Base-by-base conservation (phyloP, 225 moss, liverwort and hornwort species). In the Marchantia polymorpha region DNA sequence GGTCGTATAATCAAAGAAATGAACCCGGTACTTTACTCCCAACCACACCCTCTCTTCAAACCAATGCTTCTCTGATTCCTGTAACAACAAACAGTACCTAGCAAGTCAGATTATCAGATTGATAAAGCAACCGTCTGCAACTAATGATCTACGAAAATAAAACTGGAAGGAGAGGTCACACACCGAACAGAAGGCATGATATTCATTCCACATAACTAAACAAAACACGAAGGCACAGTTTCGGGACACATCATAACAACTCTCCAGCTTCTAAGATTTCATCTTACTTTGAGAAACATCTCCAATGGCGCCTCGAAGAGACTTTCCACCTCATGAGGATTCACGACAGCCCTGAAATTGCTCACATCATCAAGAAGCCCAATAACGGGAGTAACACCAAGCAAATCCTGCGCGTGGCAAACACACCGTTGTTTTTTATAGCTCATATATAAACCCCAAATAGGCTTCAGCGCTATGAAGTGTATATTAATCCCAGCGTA, bases 271-370 rank as follows among this genome's bases (percentile, higher is more conserved):
- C 23, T 16, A 69, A 9, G 49, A 50, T 10, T 63, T 11, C 12
- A 60, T 69, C 81, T 83, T 67, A 84, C 93, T 86, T 92, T 93
- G 82, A 99, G 73, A 61, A 99, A 99, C 95, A 99, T 92, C 23
- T 95, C 93, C 20, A 99, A 79, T 17, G 99, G 99, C 61, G 90
- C 99, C 51, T 94, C 92, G 48, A 99, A 99, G 8, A 99, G 85
- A 64, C 87, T 86, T 22, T 93, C 99, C 69, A 99, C 99, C 81
- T 99, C 99, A 25, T 79, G 87, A 1, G 91, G 87, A 76, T 95
- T 95, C 68, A 92, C 87, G 78, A 83, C 82, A 15, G 99, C 93
- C 74, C 85, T 80, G 39, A 91, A 99, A 81, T 89, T 88, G 46
- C 83, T 84, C 60, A 75, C 80, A 72, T 99, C 93, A 48, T 88